Base-by-base conservation (phyloP, 805 yeast genomes). In the Candida jianshihensis region DNA sequence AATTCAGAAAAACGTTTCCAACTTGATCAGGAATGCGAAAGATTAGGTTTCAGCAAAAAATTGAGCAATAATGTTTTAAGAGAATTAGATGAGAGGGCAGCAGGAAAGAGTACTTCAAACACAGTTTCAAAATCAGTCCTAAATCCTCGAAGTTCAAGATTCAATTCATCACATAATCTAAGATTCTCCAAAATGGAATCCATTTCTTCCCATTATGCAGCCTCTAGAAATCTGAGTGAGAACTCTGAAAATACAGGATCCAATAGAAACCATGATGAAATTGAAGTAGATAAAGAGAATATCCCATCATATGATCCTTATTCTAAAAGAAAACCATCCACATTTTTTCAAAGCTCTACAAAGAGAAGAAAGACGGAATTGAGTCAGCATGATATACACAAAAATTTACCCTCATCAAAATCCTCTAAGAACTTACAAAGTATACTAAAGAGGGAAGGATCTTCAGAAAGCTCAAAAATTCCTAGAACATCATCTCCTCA, bases 21-120 rank as follows among this genome's bases (percentile, higher is more conserved):
- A n/a, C 21, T 37, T 13, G 32, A 35, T n/a, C 26, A 40, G 16
- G 44, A 46, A 24, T 43, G 52, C 27, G 33, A 40, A 6, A 37
- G 39, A 14, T 31, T 57, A 31, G 63, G 63, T 4, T 60, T 53
- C 27, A 57, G 64, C 18, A 56, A 53, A 38, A 51, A 51, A 33
- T 40, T 61, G 30, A 61, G 64, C 15, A 49, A 45, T 17, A 58
- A 56, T 15, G 64, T 61, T 2, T 41, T 61, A 5, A 38, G 49
- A 26, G 66, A 61, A 41, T 38, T 61, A 30, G 63, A 61, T 35
- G 45, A 49, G 32, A 46, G 66, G 36, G 63, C 65, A 8, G 48
- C 47, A 22, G 40, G 22, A 30, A 53, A 46, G 26, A 37, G 42
- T 30, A 42, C 44, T 30, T 37, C 43, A 37, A 32, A 40, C 25